Evolutionary conservation across 1,139 yeast genomes (phyloP), one percentile per base, ranked within the genome.

Genomic region (Hansenula anomala): DNA sequence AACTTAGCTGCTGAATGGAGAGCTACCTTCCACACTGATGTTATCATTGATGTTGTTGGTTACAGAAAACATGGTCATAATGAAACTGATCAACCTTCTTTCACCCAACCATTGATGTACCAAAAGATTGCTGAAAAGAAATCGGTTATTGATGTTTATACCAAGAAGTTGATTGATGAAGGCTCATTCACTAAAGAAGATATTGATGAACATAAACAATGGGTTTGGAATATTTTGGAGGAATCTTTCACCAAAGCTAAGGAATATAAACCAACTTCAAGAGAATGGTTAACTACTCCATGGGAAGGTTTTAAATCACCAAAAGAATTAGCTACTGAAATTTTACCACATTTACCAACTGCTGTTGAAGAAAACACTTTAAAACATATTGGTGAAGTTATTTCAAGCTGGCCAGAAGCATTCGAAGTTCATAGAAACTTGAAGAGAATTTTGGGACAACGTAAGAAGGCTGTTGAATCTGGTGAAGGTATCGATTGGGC

Each of bases 241-340:
- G 95, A 87, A 56, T 83, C 95, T 20, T 90, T 89, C 69, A 62
- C 68, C 48, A 85, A 86, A 67, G 80, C 95, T 36, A 88, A 88
- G 71, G 96, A 89, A 48, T 89, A 90, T 69, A 76, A 77, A 56
- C 95, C 97, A 57, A 84, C 92, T 51, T 78, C 92, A 37, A 83
- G 95, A 73, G 97, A 92, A 72, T 92, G 98, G 99, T 78, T 92
- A 58, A 86, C 98, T 38, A 87, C 96, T 39, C 95, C 97, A 49
- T 92, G 99, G 99, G 97, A 90, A 67, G 96, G 89, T 53, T 94
- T 94, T 73, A 94, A 94, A 75, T 87, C 97, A 46, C 97, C 97
- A 63, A 89, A 82, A 67, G 97, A 90, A 69, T 78, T 94, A 59
- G 97, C 97, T 36, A 86, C 95, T 44, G 97, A 94, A 69, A 75